Conservation (phyloP, 805 yeast species). For the Wickerhamomyces hampshirensis region DNA sequence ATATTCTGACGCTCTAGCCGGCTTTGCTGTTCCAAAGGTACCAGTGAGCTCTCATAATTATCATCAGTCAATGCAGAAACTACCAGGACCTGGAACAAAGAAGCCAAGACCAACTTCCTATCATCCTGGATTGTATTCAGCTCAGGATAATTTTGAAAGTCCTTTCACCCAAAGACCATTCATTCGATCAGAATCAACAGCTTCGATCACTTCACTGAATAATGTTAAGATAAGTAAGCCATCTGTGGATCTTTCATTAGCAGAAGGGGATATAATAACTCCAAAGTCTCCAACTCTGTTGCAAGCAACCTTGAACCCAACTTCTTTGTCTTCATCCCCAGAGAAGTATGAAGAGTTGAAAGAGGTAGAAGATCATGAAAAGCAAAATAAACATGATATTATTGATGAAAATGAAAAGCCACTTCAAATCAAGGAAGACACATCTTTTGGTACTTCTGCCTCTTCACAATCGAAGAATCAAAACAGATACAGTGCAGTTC, state of each 20-base stretch:
- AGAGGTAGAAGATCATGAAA: slow-evolving; percentile 4
- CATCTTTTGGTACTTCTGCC: too few relatives aligned
- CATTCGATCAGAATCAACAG: slow-evolving; percentile 36
- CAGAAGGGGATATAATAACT: slow-evolving; percentile 33
- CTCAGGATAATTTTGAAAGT: slow-evolving; percentile 1
- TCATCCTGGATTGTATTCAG: slow-evolving; percentile 55
- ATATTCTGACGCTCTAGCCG: neutral
- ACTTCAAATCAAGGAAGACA: too few relatives aligned
- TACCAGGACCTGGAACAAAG: slow-evolving; percentile 42
- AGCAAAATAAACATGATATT: slow-evolving; percentile 13
- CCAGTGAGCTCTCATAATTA: slow-evolving; percentile 17
- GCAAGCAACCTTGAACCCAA: slow-evolving; percentile 3
- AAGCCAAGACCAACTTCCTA: slow-evolving; percentile 83
- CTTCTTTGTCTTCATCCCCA: slow-evolving; percentile 4
- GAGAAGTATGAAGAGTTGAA: slow-evolving; percentile 13
- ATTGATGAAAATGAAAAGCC: slow-evolving; percentile 3
- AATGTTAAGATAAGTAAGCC: slow-evolving; percentile 30
- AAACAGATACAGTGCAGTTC: slow-evolving; percentile 26
- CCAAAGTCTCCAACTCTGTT: slow-evolving; percentile 24
- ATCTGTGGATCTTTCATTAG: slow-evolving; percentile 29
- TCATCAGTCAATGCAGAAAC: slow-evolving; percentile 20
- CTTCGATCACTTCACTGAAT: slow-evolving; percentile 33
- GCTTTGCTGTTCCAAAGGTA: slow-evolving; percentile 21
- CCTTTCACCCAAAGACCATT: slow-evolving; percentile 14
- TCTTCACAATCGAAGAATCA: slow-evolving; percentile 11